Evolutionary conservation across 441 rosid genomes (phyloP).

Genomic region (Jatropha multifida): DNA sequence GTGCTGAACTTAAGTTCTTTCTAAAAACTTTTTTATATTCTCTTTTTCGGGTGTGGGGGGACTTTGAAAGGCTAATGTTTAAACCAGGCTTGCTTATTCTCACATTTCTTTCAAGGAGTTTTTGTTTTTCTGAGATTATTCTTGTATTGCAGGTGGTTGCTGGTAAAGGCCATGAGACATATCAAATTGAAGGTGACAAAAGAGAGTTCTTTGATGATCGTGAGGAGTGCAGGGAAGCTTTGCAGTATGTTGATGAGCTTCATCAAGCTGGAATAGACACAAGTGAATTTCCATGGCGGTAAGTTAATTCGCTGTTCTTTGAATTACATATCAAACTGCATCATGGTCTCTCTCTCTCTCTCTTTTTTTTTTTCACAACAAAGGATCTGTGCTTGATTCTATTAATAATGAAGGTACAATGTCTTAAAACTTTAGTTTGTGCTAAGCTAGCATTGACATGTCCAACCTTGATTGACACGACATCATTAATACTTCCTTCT

Average conservation of each 20-base stretch:
- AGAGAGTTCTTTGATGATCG: constrained; percentile 84
- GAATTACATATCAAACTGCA: neutral
- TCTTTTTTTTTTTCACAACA: neutral
- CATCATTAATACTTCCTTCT: neutral
- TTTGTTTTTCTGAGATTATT: constrained; percentile 8
- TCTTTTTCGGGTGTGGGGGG: neutral
- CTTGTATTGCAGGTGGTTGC: constrained; percentile 61
- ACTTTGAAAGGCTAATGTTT: neutral
- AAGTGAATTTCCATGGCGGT: constrained; percentile 99
- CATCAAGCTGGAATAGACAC: constrained; percentile 97
- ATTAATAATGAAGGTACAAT: too few relatives aligned
- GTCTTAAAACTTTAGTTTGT: neutral
- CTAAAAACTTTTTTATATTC: neutral
- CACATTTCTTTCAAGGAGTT: neutral
- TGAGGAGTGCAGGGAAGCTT: constrained; percentile 90
- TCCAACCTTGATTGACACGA: too few relatives aligned
- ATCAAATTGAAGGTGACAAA: constrained; percentile 78
- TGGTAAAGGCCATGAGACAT: constrained; percentile 91
- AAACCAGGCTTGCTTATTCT: neutral
- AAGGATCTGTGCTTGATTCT: neutral
- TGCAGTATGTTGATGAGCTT: constrained; percentile 90
- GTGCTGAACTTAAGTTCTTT: neutral
- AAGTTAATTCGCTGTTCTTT: constrained; percentile 27
- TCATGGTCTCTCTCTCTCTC: neutral
- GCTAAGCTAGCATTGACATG: too few relatives aligned